Base-by-base conservation (phyloP, 1,139 yeast species). In the Hemisphaericaspora xylanilytica region DNA sequence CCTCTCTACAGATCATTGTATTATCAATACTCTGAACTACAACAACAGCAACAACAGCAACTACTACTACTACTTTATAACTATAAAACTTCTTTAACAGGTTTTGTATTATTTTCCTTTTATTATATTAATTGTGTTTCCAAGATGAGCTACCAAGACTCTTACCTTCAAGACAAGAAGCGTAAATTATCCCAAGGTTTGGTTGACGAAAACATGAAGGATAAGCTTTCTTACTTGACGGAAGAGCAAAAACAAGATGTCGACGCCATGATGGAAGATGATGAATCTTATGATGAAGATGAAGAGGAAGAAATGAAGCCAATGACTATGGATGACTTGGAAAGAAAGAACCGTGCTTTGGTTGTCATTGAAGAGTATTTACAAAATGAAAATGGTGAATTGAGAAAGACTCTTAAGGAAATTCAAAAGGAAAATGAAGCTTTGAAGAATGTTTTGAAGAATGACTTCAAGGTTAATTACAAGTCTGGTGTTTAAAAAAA, bases 131-230 rank as follows among this genome's bases (percentile, higher is more conserved):
- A 28, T 4, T 21, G n/a, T 21, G 33, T 44, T 36, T 45, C 44
- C 48, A 43, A 41, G 37, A 45, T 45, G 48, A 44, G 41, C 45
- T 40, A 42, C 35, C 40, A 44, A 37, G 45, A 40, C 18, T 45
- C 44, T 37, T 42, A 39, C 46, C 30, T 38, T 36, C 38, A 35
- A 35, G 48, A 44, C 35, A 40, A 38, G 35, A 46, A 40, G 28
- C 41, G 49, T 21, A 44, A 44, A 32, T 41, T 46, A 34, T 35
- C 41, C 25, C 40, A 46, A 35, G 46, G 40, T 21, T 36, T 41
- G 31, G 47, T 33, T 27, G 26, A 32, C 22, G 46, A 39, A 5
- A 25, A 36, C n/a, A 42, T 45, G 40, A 35, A 41, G 33, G 47
- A 42, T 16, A 28, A 41, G 33, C 38, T 38, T 25, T 35, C 42